Evolutionary conservation across 345 rosid species (phyloP), one percentile per base, ranked within the genome.

Genomic region (Psidium friedrichsthalianum): DNA sequence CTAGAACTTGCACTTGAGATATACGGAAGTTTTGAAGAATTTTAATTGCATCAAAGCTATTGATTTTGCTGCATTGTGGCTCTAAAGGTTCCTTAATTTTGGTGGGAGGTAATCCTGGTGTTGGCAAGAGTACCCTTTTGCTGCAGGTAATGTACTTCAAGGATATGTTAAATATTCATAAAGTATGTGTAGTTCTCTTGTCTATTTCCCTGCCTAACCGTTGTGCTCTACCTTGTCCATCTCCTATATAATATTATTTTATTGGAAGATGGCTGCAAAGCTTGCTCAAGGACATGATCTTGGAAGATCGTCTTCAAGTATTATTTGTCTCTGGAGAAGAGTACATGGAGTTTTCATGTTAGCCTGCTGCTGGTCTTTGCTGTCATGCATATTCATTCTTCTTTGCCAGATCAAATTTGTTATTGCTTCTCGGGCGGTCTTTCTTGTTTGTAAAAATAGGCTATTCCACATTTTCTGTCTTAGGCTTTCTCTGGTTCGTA

Each of bases 31-130:
- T 86, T 81, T 44, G 20, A 52, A 83, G 76, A 44, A 27, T 24
- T 24, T 22, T 82, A n/a, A 82, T 25, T 69, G 18, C 18, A 2
- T 69, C 78, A 69, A 69, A 69, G 78, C 12, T 83, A 24, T 54
- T 25, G 16, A 47, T 15, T 82, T 56, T 49, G 18, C 53, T 44
- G 49, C 32, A 40, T 51, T 6, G 44, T 82, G 74, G 80, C 47
- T 86, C 88, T 89, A 64, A 86, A 95, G 99, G 98, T 85, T 97
- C 98, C 56, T 83, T 97, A 90, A 91, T 97, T 89, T 91, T 97
- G 92, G 87, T 97, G 85, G 96, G 98, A 85, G 98, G 99, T 85
- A 98, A 97, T 87, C 99, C 98, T 80, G 98, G 99, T 85, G 94
- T 97, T 87, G 99, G 99, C 88, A 97, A 97, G 92, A 97, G 99